Evolutionary conservation across 345 rosid species (phyloP).

Genomic region (Hibiscus syriacus): DNA sequence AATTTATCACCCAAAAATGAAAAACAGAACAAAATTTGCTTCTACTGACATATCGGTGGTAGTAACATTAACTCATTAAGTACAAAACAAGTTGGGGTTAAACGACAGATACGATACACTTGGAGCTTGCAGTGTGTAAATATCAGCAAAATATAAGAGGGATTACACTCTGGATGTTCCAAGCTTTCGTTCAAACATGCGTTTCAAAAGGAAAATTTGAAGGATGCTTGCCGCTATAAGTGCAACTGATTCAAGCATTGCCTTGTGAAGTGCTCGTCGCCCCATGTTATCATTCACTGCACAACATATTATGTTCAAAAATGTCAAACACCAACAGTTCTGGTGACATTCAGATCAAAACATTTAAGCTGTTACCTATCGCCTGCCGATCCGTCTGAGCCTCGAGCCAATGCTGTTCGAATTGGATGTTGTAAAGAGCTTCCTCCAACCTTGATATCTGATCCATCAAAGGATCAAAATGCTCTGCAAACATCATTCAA

Average conservation of each 20-base stretch:
- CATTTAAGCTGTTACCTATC: conserved; percentile 27
- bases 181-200: conserved; percentile 61
- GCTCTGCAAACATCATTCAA: conserved; percentile 34
- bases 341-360: not conserved
- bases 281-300: conserved; percentile 64
- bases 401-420: conserved; percentile 75
- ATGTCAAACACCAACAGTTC: not conserved
- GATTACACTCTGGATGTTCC: conserved; percentile 50
- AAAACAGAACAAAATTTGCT: not conserved
- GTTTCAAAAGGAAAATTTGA: conserved; percentile 58
- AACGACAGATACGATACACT: not conserved
- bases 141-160: too few relatives aligned
- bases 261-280: conserved; percentile 58
- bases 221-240: conserved; percentile 51
- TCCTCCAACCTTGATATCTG: conserved; percentile 59
- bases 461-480: conserved; percentile 50
- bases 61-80: not conserved
- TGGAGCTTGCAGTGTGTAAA: too few relatives aligned
- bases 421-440: conserved; percentile 64
- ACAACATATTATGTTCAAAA: not conserved
- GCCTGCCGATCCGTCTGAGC: conserved; percentile 76
- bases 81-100: not conserved
- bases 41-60: not conserved
- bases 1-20: not conserved
- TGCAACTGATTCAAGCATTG: conserved; percentile 54